Evolutionary conservation across 2,329 filamentous ascomycete genomes (phyloP).

Genomic region (Calonectria hongkongensis): DNA sequence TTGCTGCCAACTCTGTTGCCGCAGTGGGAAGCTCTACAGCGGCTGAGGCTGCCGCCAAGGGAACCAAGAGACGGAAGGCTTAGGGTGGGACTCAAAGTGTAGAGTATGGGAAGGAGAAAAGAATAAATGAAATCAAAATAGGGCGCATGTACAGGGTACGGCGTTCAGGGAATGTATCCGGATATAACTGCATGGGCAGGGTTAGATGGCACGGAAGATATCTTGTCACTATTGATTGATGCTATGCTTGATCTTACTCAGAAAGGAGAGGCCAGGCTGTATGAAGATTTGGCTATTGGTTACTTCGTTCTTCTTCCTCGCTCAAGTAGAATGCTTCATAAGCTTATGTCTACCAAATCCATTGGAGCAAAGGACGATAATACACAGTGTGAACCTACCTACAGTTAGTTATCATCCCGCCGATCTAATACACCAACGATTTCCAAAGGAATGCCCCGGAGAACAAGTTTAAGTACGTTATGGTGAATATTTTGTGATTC

Average conservation of each 20-base stretch:
- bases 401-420: not conserved
- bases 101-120: not conserved
- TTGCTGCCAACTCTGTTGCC: constrained; percentile 60
- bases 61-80: constrained; percentile 68
- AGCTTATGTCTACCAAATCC: not conserved
- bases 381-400: not conserved
- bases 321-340: not conserved
- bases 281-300: not conserved
- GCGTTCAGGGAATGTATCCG: constrained; percentile 47
- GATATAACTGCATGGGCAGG: constrained; percentile 30
- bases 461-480: not conserved
- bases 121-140: constrained; percentile 27
- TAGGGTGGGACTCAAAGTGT: constrained; percentile 44
- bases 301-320: not conserved
- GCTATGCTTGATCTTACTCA: not conserved
- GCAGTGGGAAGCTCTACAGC: constrained; percentile 56
- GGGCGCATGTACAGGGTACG: constrained; percentile 40
- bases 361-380: too few species aligned
- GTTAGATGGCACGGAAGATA: constrained; percentile 30
- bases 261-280: not conserved
- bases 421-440: not conserved
- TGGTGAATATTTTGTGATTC: too few species aligned
- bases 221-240: constrained; percentile 2
- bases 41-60: constrained; percentile 61
- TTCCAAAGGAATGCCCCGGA: not conserved